Conservation (phyloP, 805 yeast genomes). For the Lachancea fermentati region DNA sequence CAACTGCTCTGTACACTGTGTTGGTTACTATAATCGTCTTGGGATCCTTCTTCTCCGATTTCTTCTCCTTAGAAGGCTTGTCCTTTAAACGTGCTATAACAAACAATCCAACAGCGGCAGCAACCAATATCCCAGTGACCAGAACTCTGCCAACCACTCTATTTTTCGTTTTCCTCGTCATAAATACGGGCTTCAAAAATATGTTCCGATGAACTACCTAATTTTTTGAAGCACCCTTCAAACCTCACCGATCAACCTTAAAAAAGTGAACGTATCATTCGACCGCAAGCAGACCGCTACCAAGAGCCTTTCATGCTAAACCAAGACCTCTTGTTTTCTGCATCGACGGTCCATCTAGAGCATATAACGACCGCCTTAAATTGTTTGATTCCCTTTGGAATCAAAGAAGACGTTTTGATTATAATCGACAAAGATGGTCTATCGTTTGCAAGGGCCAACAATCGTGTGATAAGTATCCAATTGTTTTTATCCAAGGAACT, state of each 20-base stretch:
- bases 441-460: constrained; percentile 44
- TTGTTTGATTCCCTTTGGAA: constrained; percentile 38
- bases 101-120: neutral
- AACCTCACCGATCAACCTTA: too few relatives aligned
- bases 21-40: constrained; percentile 19
- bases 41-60: constrained; percentile 8
- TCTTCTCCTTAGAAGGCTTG: neutral
- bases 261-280: too few relatives aligned
- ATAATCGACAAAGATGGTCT: constrained; percentile 46
- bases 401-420: constrained; percentile 35
- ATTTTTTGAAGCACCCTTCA: neutral
- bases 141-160: neutral
- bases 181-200: neutral
- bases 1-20: constrained; percentile 8
- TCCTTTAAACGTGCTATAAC: neutral
- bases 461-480: constrained; percentile 35
- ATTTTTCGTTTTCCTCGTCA: neutral
- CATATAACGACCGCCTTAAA: constrained; percentile 43
- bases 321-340: constrained; percentile 30
- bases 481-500: constrained; percentile 32
- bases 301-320: constrained; percentile 3
- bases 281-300: neutral
- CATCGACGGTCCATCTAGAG: constrained; percentile 41
- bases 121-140: constrained; percentile 1
- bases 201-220: neutral